Conservation (phyloP, 169 alveolate genomes). For the Cryptosporidium parvum region DNA sequence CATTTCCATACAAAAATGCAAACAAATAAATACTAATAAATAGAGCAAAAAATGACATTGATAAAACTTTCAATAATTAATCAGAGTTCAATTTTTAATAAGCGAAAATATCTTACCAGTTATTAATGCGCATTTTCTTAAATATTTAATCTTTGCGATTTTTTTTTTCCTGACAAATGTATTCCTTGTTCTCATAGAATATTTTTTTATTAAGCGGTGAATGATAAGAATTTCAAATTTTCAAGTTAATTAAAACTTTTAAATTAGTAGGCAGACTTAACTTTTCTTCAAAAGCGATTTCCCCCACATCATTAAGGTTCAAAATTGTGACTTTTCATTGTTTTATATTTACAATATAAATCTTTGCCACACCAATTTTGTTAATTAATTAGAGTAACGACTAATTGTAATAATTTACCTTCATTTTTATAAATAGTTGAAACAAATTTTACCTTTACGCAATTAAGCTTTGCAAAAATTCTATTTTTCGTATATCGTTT, state of each 20-base stretch:
- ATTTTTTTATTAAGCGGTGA: too few relatives aligned
- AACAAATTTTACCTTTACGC: not conserved
- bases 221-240: not conserved
- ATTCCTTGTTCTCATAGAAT: not conserved
- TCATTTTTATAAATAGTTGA: not conserved
- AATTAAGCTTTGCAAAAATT: not conserved
- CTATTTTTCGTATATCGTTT: not conserved
- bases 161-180: not conserved
- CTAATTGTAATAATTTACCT: not conserved
- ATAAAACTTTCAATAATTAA: not conserved
- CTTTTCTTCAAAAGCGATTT: not conserved
- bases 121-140: not conserved
- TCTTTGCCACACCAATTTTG: slow-evolving; percentile 13
- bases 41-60: not conserved
- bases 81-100: not conserved
- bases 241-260: not conserved
- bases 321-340: not conserved
- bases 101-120: not conserved
- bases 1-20: slow-evolving; percentile 33
- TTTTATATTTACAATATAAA: not conserved
- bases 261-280: not conserved
- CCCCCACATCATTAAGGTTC: not conserved
- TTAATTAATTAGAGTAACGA: not conserved
- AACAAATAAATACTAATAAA: not conserved
- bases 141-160: not conserved